A percentile compares a stretch with the other conserved stretches of the same genome.
These are phyloP conservation scores for Calonectria ilicicola DNA, from an alignment of 2,329 filamentous ascomycete genomes.

Conservation along the genomic window DNA sequence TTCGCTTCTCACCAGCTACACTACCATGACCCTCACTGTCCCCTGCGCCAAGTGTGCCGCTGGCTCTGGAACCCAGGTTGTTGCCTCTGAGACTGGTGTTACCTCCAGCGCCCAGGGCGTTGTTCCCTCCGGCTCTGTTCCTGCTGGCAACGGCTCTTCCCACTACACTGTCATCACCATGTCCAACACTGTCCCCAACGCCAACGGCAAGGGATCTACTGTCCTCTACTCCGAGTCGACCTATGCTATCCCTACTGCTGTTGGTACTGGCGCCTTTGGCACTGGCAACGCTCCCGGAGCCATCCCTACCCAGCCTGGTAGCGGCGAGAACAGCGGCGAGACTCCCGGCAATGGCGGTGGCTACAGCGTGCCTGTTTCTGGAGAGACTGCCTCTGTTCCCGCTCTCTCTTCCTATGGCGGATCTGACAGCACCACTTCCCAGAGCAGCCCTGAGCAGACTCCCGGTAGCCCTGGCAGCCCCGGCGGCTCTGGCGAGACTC, in stretches of 20 bases:
- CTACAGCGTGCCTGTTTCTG: conserved; percentile 2
- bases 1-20: conserved; percentile 19
- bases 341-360: conserved; percentile 1
- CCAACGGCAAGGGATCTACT: conserved; percentile 28
- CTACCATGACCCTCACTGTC: conserved; percentile 26
- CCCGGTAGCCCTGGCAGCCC: not conserved
- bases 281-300: not conserved
- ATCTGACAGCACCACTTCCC: not conserved
- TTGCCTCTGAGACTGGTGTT: not conserved
- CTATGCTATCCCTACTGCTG: conserved; percentile 25
- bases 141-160: not conserved
- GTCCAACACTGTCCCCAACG: conserved; percentile 28
- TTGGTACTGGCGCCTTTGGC: not conserved
- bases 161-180: conserved; percentile 26
- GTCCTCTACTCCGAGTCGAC: conserved; percentile 28
- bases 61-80: not conserved
- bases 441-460: not conserved
- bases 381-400: not conserved
- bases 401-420: not conserved
- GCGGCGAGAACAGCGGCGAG: not conserved
- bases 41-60: conserved; percentile 20
- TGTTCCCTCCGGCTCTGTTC: not conserved
- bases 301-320: not conserved
- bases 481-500: conserved; percentile 8
- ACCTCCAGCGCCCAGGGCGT: not conserved